These are phyloP conservation scores for Obba rivulosa DNA, from an alignment of 768 basidiomycete genomes.

Conservation along the genomic window DNA sequence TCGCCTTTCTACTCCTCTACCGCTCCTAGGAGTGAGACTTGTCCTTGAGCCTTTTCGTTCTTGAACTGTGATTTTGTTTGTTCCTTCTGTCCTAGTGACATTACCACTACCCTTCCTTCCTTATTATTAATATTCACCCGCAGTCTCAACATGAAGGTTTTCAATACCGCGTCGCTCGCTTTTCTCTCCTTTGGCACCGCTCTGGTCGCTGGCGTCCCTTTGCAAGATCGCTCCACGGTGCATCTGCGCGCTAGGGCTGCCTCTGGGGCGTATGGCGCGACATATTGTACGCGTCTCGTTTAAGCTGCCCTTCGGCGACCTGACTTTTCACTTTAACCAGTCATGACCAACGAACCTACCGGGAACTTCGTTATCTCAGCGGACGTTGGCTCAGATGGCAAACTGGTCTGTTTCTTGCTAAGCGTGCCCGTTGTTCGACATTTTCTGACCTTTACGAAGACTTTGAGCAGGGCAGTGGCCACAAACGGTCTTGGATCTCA, in stretches of 20 bases:
- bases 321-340: conserved; percentile 21
- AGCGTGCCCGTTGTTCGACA: too few relatives aligned
- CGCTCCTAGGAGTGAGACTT: too few relatives aligned
- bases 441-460: conserved; percentile 7
- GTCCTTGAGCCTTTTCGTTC: too few relatives aligned
- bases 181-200: not conserved
- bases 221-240: conserved; percentile 7
- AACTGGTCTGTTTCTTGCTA: conserved; percentile 26
- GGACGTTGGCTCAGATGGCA: conserved; percentile 37
- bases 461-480: conserved; percentile 12
- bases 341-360: conserved; percentile 44
- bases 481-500: conserved; percentile 19
- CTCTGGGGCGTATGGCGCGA: conserved; percentile 14
- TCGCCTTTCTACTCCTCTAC: too few relatives aligned
- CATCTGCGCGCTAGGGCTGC: conserved; percentile 5
- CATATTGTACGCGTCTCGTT: conserved; percentile 17
- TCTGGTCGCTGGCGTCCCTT: conserved; percentile 13
- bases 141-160: too few relatives aligned
- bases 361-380: conserved; percentile 42
- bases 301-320: not conserved
- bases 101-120: too few relatives aligned
- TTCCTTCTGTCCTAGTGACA: too few relatives aligned
- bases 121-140: too few relatives aligned
- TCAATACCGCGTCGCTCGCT: not conserved
- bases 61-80: too few relatives aligned